These are phyloP conservation scores for Ceratobasidium sp. DNA, from an alignment of 1,284 basidiomycete species.

Conservation along the genomic window DNA sequence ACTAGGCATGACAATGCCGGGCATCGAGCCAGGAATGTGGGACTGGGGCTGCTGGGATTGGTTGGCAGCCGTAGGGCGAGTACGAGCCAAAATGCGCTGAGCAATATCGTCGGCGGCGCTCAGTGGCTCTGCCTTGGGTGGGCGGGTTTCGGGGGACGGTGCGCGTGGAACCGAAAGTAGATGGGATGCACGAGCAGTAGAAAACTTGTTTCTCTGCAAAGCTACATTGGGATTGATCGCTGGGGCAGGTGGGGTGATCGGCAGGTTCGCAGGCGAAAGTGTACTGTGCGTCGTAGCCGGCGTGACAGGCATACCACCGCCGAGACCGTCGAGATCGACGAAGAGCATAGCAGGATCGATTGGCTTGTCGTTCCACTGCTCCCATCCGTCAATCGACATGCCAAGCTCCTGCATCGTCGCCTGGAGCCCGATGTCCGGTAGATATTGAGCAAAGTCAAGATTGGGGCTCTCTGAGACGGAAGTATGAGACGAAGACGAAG, in stretches of 20 bases:
- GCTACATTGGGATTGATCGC: background rate
- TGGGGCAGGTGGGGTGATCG: conserved; percentile 23
- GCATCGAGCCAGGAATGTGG: conserved; percentile 20
- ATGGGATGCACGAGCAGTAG: conserved; percentile 41
- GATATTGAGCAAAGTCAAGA: conserved; percentile 39
- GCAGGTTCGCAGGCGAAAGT: conserved; percentile 3
- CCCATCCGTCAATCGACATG: conserved; percentile 44
- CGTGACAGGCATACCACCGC: conserved; percentile 5
- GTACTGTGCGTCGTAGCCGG: conserved; percentile 24
- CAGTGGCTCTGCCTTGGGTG: conserved; percentile 23
- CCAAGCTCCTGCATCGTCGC: conserved; percentile 43
- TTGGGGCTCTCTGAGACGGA: conserved; percentile 41
- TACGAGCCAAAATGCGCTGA: conserved; percentile 39
- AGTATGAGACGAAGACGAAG: conserved; percentile 34
- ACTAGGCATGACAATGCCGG: conserved; percentile 41
- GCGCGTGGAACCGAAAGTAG: conserved; percentile 41
- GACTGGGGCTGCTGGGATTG: conserved; percentile 23
- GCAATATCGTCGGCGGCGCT: conserved; percentile 44
- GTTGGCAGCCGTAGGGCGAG: conserved; percentile 4
- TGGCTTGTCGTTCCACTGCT: conserved; percentile 43
- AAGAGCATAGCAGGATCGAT: conserved; percentile 43
- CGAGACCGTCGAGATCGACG: conserved; percentile 39
- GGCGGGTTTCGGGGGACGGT: background rate
- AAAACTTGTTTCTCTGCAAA: conserved; percentile 32
- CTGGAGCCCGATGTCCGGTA: conserved; percentile 42